Conservation (phyloP, 73 alveolate genomes). For the Paramecium tetraurelia region DNA sequence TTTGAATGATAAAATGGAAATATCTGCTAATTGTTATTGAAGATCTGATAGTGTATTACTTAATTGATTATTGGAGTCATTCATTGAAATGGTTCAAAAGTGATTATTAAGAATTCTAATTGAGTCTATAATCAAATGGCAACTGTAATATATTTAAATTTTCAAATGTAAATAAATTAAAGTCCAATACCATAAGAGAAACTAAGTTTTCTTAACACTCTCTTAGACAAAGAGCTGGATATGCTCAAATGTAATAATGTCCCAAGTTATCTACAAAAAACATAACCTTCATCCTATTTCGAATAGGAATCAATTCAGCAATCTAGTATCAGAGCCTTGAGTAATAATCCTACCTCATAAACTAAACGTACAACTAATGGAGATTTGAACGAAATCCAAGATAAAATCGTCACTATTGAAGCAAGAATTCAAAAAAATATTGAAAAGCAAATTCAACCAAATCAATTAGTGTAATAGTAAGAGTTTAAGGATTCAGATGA, state of each 20-base stretch:
- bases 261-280: neutral
- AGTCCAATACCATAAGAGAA: slow-evolving; percentile 29
- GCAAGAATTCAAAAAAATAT: slow-evolving; percentile 34
- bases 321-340: slow-evolving; percentile 37
- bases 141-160: neutral
- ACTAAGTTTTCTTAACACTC: neutral
- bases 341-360: slow-evolving; percentile 20
- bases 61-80: neutral
- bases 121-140: neutral
- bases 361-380: neutral
- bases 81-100: slow-evolving; percentile 19
- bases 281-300: neutral
- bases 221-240: slow-evolving; percentile 24
- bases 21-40: neutral
- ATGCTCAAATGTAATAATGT: neutral
- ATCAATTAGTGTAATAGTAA: neutral
- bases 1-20: no score
- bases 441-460: neutral
- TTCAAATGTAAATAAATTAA: neutral
- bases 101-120: slow-evolving; percentile 9
- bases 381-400: neutral
- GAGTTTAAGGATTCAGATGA: slow-evolving; percentile 30
- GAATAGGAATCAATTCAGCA: neutral
- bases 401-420: neutral
- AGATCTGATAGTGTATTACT: slow-evolving; percentile 1